These are phyloP conservation scores for Zasmidium cellare DNA, from an alignment of 2,329 filamentous ascomycete genomes.

Conservation along the genomic window DNA sequence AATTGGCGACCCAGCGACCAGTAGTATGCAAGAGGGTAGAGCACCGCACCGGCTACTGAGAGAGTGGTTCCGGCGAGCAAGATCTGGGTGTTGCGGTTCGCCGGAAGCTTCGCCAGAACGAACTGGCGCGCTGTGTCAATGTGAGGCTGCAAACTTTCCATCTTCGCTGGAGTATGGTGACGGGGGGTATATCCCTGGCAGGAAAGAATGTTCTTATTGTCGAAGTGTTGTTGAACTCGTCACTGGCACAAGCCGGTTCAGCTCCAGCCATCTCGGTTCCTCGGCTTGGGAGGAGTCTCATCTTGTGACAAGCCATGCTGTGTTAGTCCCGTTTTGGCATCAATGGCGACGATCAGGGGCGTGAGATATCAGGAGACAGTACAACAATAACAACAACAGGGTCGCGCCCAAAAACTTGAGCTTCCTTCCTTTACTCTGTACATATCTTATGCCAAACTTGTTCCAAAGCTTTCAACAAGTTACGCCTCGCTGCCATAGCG, in stretches of 20 bases:
- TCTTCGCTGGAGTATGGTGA: not conserved
- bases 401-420: too few species aligned
- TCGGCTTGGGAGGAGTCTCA: not conserved
- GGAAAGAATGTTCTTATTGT: too few species aligned
- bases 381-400: too few species aligned
- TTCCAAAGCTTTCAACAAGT: too few species aligned
- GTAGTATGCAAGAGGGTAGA: constrained; percentile 16
- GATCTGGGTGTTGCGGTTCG: constrained; percentile 20
- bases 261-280: not conserved
- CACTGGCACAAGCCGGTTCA: not conserved
- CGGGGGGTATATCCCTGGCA: too few species aligned
- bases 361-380: too few species aligned
- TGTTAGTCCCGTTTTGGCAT: too few species aligned
- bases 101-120: constrained; percentile 12
- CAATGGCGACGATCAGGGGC: too few species aligned
- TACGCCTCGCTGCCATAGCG: not conserved
- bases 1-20: constrained; percentile 21
- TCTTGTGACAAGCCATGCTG: too few species aligned
- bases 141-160: constrained; percentile 14
- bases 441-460: too few species aligned
- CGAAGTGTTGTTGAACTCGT: not conserved
- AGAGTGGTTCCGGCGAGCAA: constrained; percentile 16
- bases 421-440: too few species aligned
- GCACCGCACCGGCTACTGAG: constrained; percentile 18
- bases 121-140: constrained; percentile 8